phyloP scores from a whole-genome alignment of 192 early-diverging fungal genomes.

The Mortierella antarctica region DNA sequence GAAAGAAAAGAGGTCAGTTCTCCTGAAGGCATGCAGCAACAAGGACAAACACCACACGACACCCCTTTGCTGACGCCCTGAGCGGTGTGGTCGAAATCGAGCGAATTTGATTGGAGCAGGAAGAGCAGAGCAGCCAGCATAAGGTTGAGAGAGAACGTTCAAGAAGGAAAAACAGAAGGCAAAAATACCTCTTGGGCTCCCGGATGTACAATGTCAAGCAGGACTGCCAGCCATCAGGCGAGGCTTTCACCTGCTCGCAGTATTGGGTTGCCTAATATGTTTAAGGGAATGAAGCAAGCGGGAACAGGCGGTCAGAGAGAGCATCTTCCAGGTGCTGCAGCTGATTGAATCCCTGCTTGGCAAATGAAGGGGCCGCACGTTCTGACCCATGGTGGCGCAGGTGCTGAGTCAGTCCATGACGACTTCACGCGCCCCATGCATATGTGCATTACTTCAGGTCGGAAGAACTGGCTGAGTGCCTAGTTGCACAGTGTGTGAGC shows the following conservation, averaged over 20 bases:
- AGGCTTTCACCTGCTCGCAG: constrained; percentile 82
- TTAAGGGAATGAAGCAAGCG: neutral
- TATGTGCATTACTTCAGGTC: too few relatives aligned
- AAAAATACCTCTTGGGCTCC: constrained; percentile 72
- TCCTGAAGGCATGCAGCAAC: neutral
- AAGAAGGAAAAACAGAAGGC: neutral
- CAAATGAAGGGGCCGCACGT: too few relatives aligned
- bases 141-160: neutral
- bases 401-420: too few relatives aligned
- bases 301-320: neutral
- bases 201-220: constrained; percentile 84
- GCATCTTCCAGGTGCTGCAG: too few relatives aligned
- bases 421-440: too few relatives aligned
- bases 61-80: neutral
- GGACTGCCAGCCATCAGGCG: constrained; percentile 86
- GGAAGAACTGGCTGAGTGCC: too few relatives aligned
- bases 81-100: constrained; percentile 3
- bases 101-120: constrained; percentile 31
- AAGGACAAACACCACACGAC: neutral
- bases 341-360: too few relatives aligned
- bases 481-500: too few relatives aligned
- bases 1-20: neutral
- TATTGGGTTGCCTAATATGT: constrained; percentile 79
- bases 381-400: too few relatives aligned
- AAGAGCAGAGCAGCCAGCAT: constrained; percentile 1